These are phyloP conservation scores for Achaetomium macrosporum DNA, from an alignment of 2,329 filamentous ascomycete species.

Conservation along the genomic window DNA sequence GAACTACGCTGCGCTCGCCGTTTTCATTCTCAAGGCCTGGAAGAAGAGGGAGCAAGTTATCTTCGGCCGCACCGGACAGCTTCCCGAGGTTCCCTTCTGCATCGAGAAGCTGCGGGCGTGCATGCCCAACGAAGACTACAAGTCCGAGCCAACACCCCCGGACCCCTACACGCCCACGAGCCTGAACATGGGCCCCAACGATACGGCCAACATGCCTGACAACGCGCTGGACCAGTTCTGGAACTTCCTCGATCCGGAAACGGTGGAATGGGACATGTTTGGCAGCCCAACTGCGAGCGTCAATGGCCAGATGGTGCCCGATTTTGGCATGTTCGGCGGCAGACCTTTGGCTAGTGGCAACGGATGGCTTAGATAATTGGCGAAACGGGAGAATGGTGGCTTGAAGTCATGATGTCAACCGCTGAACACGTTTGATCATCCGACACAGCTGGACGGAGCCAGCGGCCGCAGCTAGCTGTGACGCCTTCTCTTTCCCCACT, in stretches of 20 bases:
- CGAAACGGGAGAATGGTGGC: background rate
- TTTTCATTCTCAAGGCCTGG: conserved; percentile 49
- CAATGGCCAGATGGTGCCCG: background rate
- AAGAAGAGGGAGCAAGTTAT: conserved; percentile 42
- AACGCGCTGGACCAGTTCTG: conserved; percentile 38
- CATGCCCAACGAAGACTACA: conserved; percentile 36
- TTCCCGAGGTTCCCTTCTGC: conserved; percentile 39
- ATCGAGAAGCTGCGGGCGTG: conserved; percentile 40
- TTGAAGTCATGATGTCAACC: too few relatives aligned
- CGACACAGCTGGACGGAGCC: too few relatives aligned
- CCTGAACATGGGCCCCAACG: background rate
- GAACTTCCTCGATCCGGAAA: conserved; percentile 39
- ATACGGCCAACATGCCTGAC: background rate
- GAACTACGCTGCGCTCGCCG: conserved; percentile 39
- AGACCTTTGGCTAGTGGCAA: conserved; percentile 23
- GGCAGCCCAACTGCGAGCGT: conserved; percentile 20
- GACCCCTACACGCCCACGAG: conserved; percentile 15
- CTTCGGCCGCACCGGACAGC: conserved; percentile 28
- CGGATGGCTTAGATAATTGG: background rate
- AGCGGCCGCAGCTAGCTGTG: too few relatives aligned
- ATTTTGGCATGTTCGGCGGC: conserved; percentile 23
- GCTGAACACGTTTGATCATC: too few relatives aligned
- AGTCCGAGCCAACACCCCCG: conserved; percentile 25
- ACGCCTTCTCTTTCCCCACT: too few relatives aligned
- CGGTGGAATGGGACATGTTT: conserved; percentile 44